Conservation (phyloP, 2,329 filamentous ascomycete genomes). For the Stagonosporopsis cucurbitacearum region DNA sequence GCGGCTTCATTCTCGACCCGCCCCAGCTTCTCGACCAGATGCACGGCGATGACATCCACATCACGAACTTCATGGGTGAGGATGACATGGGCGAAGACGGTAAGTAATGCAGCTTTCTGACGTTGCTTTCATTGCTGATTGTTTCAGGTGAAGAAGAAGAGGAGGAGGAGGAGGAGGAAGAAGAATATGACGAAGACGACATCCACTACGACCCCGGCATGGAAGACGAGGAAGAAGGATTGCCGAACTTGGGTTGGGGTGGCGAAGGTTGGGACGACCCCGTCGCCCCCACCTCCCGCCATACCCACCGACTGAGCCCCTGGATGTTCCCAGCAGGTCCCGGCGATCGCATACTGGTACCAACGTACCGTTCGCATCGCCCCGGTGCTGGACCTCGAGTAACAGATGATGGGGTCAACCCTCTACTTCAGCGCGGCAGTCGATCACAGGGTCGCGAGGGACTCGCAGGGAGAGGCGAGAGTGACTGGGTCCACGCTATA, state of each 20-base stretch:
- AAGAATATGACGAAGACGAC: constrained; percentile 72
- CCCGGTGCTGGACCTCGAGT: constrained; percentile 61
- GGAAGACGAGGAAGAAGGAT: constrained; percentile 55
- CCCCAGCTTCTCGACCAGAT: constrained; percentile 48
- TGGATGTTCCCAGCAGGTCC: constrained; percentile 66
- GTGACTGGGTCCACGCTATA: constrained; percentile 61
- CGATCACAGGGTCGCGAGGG: constrained; percentile 38
- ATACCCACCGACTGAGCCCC: constrained; percentile 58
- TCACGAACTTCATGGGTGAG: constrained; percentile 60
- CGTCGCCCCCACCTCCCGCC: constrained; percentile 56
- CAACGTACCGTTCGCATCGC: constrained; percentile 61
- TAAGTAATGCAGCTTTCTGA: constrained; percentile 50
- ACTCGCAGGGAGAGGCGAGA: constrained; percentile 50
- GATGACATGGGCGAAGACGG: constrained; percentile 66
- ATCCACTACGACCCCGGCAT: constrained; percentile 63
- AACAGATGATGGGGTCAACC: constrained; percentile 84
- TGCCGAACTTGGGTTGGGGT: constrained; percentile 55
- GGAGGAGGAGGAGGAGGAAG: constrained; percentile 51
- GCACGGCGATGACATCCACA: constrained; percentile 55
- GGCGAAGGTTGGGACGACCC: constrained; percentile 59
- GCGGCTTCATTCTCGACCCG: constrained; percentile 45
- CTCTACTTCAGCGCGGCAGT: constrained; percentile 74
- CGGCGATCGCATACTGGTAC: constrained; percentile 50
- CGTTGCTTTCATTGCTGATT: constrained; percentile 33
- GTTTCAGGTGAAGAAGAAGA: constrained; percentile 53